Evolutionary conservation across 2,329 filamentous ascomycete genomes (phyloP), one percentile per base, ranked within the genome.

Genomic region (Microdochium paspali): DNA sequence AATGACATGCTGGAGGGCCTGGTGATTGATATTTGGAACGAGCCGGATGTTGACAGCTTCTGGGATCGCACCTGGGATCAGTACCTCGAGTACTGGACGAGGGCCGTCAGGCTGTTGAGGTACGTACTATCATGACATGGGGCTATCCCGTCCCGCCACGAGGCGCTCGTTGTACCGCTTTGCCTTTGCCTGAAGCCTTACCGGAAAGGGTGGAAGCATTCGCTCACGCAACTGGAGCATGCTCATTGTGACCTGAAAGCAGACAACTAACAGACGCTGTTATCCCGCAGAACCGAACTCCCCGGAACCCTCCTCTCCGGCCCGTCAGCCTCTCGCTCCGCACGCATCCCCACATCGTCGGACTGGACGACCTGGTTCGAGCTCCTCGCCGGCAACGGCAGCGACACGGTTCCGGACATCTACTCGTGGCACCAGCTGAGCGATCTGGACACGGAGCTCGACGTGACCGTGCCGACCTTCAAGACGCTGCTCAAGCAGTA

Each of bases 11-110:
- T 55, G 20, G 58, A 58, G 0, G 65, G 62, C 0, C 51, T 77
- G 0, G 61, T 71, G 0, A 58, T 71, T 10, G 75, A 78, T 46
- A 67, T 76, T 30, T 78, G 74, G 74, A 78, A 78, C 48, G 74
- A 78, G 57, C 71, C 74, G 0, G 73, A 77, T 47, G 18, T 58
- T 10, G 49, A 52, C 10, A 40, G 10, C 3, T 58, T 55, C 43
- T 74, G 71, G 62, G 66, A 65, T 58, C 58, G 68, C 3, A 44
- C 50, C 1, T 61, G 63, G 51, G 24, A 59, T 12, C 70, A 73
- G 48, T 74, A 60, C 46, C 49, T 73, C 10, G 55, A 69, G 40
- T 55, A 69, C 39, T 73, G 65, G 56, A 58, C 18, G 13, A 20
- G 35, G 35, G 35, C 35, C 3, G 35, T 40, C 4, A n/a, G 35